phyloP scores from a whole-genome alignment of 139 green algal genomes.

The Microglena sp. region DNA sequence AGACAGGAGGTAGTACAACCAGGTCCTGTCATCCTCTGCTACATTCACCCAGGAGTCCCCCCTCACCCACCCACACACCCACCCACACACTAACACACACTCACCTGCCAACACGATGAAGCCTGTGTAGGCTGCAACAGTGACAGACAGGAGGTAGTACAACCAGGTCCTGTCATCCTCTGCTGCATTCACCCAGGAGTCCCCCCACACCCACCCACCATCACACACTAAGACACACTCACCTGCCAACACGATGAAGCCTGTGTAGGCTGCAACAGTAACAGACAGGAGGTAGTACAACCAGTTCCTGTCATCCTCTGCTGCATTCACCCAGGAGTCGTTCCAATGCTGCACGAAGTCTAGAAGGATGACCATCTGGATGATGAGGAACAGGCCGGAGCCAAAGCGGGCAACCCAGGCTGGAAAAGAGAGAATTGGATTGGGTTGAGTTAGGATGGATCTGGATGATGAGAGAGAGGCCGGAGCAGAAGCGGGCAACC shows the following conservation, averaged over 20 bases:
- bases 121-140: slow-evolving; percentile 50
- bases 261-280: slow-evolving; percentile 57
- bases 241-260: slow-evolving; percentile 45
- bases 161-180: slow-evolving; percentile 77
- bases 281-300: slow-evolving; percentile 73
- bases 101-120: slow-evolving; percentile 42
- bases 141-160: slow-evolving; percentile 73
- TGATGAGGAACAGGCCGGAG: slow-evolving; percentile 81
- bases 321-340: slow-evolving; percentile 63
- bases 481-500: neutral
- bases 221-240: neutral
- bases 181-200: slow-evolving; percentile 76
- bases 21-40: slow-evolving; percentile 71
- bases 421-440: slow-evolving; percentile 20
- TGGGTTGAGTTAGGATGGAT: neutral
- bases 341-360: slow-evolving; percentile 69
- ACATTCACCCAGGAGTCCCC: slow-evolving; percentile 83
- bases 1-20: slow-evolving; percentile 72
- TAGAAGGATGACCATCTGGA: slow-evolving; percentile 93
- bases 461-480: neutral
- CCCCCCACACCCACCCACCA: too few relatives aligned
- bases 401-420: slow-evolving; percentile 73
- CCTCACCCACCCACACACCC: too few relatives aligned
- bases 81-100: too few relatives aligned
- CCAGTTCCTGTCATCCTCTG: slow-evolving; percentile 71